Conservation (phyloP, 2,329 filamentous ascomycete genomes). For the Tolypocladium pustulatum region DNA sequence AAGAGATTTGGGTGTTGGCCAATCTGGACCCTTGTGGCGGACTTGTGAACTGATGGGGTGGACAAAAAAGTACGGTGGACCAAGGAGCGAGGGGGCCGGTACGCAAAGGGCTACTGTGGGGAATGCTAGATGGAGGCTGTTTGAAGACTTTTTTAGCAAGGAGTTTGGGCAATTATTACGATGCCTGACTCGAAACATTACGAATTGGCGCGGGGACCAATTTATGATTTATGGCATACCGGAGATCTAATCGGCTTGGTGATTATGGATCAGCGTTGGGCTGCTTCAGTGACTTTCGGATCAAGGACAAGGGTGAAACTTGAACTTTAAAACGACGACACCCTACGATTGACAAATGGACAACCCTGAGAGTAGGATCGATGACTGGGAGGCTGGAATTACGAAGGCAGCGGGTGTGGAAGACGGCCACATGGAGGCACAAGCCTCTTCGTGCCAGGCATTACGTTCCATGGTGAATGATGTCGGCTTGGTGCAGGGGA, state of each 20-base stretch:
- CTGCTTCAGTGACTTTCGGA: background rate
- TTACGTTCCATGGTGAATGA: background rate
- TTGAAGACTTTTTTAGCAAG: background rate
- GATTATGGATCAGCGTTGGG: background rate
- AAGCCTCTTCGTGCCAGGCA: constrained; percentile 2
- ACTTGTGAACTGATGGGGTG: background rate
- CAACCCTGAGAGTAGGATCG: background rate
- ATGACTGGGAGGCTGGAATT: background rate
- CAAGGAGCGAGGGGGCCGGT: background rate
- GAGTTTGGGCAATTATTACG: background rate
- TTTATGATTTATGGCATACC: background rate
- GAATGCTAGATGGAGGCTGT: background rate
- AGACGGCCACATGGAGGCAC: background rate
- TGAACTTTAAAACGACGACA: no score
- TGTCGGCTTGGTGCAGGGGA: background rate
- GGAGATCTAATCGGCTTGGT: background rate
- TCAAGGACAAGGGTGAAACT: background rate
- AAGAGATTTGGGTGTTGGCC: background rate
- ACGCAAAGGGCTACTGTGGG: background rate
- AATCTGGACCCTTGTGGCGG: background rate
- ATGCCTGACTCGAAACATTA: background rate
- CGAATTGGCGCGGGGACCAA: background rate
- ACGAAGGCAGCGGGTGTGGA: background rate
- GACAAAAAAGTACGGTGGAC: background rate
- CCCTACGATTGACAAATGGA: no score